Percentiles rank a stretch among this genome's conserved stretches.
These are phyloP conservation scores for Berberis vulgaris DNA, from an alignment of 164 flowering plant species.

Conservation along the genomic window DNA sequence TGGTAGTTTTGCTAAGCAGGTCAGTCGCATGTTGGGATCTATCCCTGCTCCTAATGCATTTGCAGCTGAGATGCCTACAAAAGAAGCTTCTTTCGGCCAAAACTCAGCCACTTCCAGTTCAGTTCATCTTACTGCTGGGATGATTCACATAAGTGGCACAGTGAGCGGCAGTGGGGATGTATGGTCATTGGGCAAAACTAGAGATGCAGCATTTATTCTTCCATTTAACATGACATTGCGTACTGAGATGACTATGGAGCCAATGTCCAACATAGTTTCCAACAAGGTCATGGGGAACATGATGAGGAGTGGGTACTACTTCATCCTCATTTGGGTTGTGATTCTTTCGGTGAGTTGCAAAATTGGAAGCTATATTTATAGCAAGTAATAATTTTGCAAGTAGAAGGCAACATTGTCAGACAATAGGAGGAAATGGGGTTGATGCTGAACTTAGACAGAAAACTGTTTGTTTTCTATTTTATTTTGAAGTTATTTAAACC, in stretches of 20 bases:
- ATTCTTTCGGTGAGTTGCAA: slow-evolving; percentile 40
- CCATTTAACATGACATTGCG: not conserved
- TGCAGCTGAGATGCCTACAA: slow-evolving; percentile 48
- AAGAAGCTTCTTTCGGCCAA: slow-evolving; percentile 30
- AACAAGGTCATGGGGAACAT: slow-evolving; percentile 26
- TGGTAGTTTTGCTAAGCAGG: slow-evolving; percentile 19
- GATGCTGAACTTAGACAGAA: too few relatives aligned
- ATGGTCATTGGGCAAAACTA: slow-evolving; percentile 29
- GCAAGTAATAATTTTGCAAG: slow-evolving; percentile 12
- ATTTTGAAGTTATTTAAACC: too few relatives aligned
- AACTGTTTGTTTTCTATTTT: too few relatives aligned
- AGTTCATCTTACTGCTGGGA: slow-evolving; percentile 51
- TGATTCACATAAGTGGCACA: slow-evolving; percentile 34
- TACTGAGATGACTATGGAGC: slow-evolving; percentile 5
- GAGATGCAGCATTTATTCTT: too few relatives aligned
- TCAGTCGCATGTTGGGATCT: slow-evolving; percentile 39
- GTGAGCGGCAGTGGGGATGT: slow-evolving; percentile 18
- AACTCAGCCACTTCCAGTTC: slow-evolving; percentile 36
- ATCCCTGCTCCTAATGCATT: slow-evolving; percentile 60
- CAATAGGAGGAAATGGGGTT: too few relatives aligned
- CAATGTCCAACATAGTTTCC: slow-evolving; percentile 12
- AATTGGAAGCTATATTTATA: slow-evolving; percentile 29
- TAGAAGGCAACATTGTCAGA: not conserved
- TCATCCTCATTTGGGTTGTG: slow-evolving; percentile 37
- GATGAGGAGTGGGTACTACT: slow-evolving; percentile 24